Conservation (phyloP, 331 rosid genomes). For the Saraca asoca region DNA sequence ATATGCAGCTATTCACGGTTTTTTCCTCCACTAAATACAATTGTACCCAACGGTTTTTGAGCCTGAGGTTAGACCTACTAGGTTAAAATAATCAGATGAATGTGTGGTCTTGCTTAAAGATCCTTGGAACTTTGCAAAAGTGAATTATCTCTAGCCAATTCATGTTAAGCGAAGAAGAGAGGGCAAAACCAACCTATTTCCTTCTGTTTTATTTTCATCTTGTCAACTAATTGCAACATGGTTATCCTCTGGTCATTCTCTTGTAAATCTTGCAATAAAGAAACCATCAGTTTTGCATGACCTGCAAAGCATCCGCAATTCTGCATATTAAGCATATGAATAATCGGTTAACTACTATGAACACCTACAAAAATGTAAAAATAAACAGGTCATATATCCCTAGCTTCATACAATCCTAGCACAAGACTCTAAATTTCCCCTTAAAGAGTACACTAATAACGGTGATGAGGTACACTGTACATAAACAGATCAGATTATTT, state of each 20-base stretch:
- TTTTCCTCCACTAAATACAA: conserved; percentile 8
- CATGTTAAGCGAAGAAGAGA: background rate
- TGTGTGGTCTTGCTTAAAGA: conserved; percentile 1
- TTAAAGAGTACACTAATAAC: background rate
- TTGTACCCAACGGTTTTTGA: background rate
- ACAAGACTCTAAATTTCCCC: background rate
- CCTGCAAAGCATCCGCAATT: conserved; percentile 52
- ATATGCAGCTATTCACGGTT: background rate
- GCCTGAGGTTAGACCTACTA: conserved; percentile 2
- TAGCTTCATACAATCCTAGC: background rate
- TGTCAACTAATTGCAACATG: conserved; percentile 81
- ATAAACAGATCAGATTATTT: background rate
- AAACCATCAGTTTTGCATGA: conserved; percentile 68
- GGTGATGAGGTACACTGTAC: background rate
- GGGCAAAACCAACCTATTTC: conserved; percentile 60
- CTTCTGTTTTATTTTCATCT: conserved; percentile 73
- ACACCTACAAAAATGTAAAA: background rate
- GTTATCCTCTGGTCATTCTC: conserved; percentile 76
- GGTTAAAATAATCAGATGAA: background rate
- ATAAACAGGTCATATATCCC: background rate
- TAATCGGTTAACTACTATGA: background rate
- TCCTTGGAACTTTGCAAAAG: background rate
- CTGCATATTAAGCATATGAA: conserved; percentile 12
- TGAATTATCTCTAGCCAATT: conserved; percentile 6
- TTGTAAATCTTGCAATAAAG: conserved; percentile 75